phyloP scores from a whole-genome alignment of 768 basidiomycete genomes.

The Pholiota conissans region DNA sequence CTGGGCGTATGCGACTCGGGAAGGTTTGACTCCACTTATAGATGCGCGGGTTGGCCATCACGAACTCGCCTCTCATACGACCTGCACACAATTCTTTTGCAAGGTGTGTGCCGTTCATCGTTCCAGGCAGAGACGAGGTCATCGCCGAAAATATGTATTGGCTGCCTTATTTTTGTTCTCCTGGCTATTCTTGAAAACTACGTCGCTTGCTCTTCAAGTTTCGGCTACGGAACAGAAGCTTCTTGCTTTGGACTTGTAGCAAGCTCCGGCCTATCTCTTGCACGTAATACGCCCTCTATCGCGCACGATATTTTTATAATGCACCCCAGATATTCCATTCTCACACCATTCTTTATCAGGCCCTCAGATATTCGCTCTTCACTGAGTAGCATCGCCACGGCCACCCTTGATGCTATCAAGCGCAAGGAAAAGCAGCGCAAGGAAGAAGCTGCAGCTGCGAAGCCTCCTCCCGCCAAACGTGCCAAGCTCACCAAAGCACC shows the following conservation, averaged over 20 bases:
- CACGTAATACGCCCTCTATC: too few relatives aligned
- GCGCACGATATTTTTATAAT: too few relatives aligned
- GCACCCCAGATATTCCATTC: too few relatives aligned
- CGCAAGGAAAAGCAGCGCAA: slow-evolving; percentile 27
- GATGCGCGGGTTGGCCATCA: slow-evolving; percentile 67
- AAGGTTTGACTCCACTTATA: slow-evolving; percentile 20
- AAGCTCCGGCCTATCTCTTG: too few relatives aligned
- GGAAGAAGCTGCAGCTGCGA: slow-evolving; percentile 21
- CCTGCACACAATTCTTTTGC: slow-evolving; percentile 60
- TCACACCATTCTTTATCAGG: slow-evolving; percentile 25
- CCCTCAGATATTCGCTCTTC: slow-evolving; percentile 61
- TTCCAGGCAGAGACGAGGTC: neutral
- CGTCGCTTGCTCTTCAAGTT: too few relatives aligned
- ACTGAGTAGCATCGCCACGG: slow-evolving; percentile 41
- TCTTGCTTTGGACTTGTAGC: neutral
- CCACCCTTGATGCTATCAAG: slow-evolving; percentile 42
- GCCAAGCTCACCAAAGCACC: slow-evolving; percentile 16
- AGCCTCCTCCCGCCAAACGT: slow-evolving; percentile 39
- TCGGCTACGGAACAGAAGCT: too few relatives aligned
- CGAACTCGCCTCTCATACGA: slow-evolving; percentile 55
- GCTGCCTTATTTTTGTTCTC: too few relatives aligned
- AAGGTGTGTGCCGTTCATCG: slow-evolving; percentile 37
- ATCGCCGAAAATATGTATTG: too few relatives aligned
- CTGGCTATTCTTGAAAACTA: too few relatives aligned
- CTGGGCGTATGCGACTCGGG: neutral